A percentile compares a stretch with the other conserved stretches of the same genome.
These are phyloP conservation scores for Polygonum maritimum DNA, from an alignment of 148 eudicot genomes.

Conservation along the genomic window DNA sequence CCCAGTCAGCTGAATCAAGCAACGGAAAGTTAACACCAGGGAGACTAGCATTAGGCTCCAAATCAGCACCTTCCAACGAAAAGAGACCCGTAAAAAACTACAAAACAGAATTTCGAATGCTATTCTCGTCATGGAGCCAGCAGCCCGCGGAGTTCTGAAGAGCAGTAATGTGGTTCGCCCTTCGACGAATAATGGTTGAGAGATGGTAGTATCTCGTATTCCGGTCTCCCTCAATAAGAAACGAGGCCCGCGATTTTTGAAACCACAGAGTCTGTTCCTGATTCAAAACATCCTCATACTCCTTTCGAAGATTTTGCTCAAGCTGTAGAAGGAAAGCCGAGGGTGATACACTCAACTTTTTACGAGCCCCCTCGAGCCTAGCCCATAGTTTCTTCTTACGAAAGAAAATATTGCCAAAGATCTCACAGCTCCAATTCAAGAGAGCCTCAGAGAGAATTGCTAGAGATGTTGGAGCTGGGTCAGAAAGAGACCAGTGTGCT, in stretches of 20 bases:
- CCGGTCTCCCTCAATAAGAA: not conserved
- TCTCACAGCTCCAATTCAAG: too few relatives aligned
- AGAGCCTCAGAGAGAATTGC: too few relatives aligned
- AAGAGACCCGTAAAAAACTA: not conserved
- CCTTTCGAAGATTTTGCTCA: not conserved
- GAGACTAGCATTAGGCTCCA: not conserved
- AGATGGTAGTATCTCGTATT: not conserved
- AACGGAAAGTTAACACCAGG: not conserved
- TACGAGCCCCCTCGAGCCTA: not conserved
- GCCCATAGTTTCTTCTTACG: not conserved
- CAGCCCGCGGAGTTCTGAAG: not conserved
- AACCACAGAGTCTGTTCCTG: not conserved
- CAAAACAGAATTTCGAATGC: not conserved
- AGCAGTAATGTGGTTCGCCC: not conserved
- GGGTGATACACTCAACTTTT: too few relatives aligned
- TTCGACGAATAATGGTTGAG: not conserved
- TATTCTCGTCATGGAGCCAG: not conserved
- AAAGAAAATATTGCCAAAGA: too few relatives aligned
- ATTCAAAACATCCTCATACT: not conserved
- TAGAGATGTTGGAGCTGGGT: too few relatives aligned
- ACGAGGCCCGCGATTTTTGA: not conserved
- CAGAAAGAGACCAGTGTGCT: too few relatives aligned
- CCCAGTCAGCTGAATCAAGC: too few relatives aligned
- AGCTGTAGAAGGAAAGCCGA: not conserved
- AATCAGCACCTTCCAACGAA: not conserved